Evolutionary conservation across 306 rosid genomes (phyloP).

Genomic region (Pyrus pyrifolia): DNA sequence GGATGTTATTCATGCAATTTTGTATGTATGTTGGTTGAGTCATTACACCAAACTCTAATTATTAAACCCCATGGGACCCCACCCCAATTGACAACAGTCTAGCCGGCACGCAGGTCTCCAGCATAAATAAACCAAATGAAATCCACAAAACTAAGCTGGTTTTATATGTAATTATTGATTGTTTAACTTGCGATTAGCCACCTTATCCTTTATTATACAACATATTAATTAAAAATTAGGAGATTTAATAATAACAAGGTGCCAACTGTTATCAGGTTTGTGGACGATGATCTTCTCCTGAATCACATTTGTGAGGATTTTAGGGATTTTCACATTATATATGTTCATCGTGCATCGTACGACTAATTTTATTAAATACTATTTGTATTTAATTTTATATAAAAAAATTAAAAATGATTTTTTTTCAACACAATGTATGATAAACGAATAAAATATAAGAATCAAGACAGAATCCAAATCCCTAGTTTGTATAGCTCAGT

Average conservation of each 20-base stretch:
- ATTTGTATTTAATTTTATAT: no score
- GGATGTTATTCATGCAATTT: background rate
- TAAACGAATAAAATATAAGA: no score
- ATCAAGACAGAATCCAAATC: no score
- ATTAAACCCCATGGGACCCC: background rate
- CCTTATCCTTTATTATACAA: constrained; percentile 2
- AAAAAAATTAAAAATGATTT: no score
- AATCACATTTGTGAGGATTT: no score
- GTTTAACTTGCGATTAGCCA: background rate
- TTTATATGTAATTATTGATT: background rate
- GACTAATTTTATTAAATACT: no score
- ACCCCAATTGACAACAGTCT: background rate
- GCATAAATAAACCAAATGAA: background rate
- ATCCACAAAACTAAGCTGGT: background rate
- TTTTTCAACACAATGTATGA: accelerated
- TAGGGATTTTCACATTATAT: accelerated
- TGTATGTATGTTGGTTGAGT: constrained; percentile 2
- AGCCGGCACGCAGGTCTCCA: background rate
- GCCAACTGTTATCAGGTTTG: constrained; percentile 10
- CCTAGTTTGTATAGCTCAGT: background rate
- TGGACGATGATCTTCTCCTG: background rate
- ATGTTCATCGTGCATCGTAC: accelerated
- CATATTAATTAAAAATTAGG: background rate
- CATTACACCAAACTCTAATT: background rate
- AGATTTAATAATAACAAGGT: background rate